phyloP scores from a whole-genome alignment of 352 stramenopile species.

The Phytopythium oedochilum region DNA sequence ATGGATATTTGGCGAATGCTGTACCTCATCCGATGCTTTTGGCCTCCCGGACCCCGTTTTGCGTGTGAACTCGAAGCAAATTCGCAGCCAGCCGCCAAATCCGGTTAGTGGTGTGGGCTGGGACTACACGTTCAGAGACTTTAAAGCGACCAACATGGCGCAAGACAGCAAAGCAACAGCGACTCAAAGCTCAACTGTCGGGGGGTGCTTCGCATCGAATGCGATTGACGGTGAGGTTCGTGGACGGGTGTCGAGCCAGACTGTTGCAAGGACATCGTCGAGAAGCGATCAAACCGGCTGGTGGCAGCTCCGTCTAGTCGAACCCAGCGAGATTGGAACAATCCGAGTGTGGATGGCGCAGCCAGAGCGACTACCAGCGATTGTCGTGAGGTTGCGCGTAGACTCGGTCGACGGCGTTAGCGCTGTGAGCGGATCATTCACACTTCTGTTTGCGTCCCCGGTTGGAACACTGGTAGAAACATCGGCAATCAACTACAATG shows the following conservation, averaged over 20 bases:
- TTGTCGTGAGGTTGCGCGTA: constrained; percentile 26
- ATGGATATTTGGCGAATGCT: constrained; percentile 42
- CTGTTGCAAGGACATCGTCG: constrained; percentile 39
- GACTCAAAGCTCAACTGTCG: constrained; percentile 66
- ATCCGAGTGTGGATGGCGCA: constrained; percentile 52
- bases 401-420: constrained; percentile 27
- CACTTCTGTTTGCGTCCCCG: constrained; percentile 26
- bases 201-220: constrained; percentile 37
- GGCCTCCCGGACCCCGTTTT: constrained; percentile 30
- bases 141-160: constrained; percentile 46
- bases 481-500: constrained; percentile 40
- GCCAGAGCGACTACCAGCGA: constrained; percentile 14
- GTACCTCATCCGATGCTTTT: constrained; percentile 30
- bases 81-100: constrained; percentile 32
- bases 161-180: constrained; percentile 40
- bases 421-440: constrained; percentile 37
- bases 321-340: constrained; percentile 40
- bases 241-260: constrained; percentile 34
- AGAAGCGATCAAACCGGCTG: constrained; percentile 30
- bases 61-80: constrained; percentile 39
- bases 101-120: constrained; percentile 58
- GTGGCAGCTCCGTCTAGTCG: constrained; percentile 65
- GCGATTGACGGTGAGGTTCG: constrained; percentile 62
- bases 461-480: constrained; percentile 18
- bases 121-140: constrained; percentile 71